Evolutionary conservation across 768 basidiomycete species (phyloP).

Genomic region (Lactarius psammicola): DNA sequence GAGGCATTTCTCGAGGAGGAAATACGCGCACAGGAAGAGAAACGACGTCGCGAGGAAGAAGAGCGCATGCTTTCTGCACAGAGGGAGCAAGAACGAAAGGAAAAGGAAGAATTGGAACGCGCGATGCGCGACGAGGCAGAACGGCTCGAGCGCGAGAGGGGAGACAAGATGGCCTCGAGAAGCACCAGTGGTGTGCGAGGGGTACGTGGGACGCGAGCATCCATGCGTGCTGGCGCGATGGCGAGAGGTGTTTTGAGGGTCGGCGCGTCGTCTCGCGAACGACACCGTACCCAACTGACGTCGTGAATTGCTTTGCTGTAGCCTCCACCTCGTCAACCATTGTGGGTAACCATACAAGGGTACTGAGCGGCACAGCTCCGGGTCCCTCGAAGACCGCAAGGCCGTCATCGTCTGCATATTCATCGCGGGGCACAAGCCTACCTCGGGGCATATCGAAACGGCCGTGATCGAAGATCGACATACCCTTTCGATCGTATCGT

Average conservation of each 20-base stretch:
- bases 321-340: neutral
- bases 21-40: conserved; percentile 40
- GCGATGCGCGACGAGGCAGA: conserved; percentile 44
- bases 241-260: conserved; percentile 19
- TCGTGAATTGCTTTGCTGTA: neutral
- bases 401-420: conserved; percentile 20
- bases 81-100: conserved; percentile 47
- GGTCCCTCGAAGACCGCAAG: conserved; percentile 17
- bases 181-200: conserved; percentile 61
- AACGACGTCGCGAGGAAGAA: conserved; percentile 40
- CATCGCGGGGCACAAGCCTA: conserved; percentile 18
- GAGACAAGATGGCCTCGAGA: conserved; percentile 35
- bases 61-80: conserved; percentile 34
- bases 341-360: conserved; percentile 10
- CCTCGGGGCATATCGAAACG: conserved; percentile 20
- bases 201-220: conserved; percentile 69
- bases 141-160: conserved; percentile 46
- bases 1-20: conserved; percentile 53
- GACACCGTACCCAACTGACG: neutral
- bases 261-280: conserved; percentile 18
- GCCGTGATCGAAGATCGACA: conserved; percentile 10
- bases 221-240: conserved; percentile 45
- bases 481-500: conserved; percentile 13
- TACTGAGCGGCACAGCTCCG: conserved; percentile 1
- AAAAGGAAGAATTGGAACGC: conserved; percentile 50